Base-by-base conservation (phyloP, 2,329 filamentous ascomycete species). In the Pseudogymnoascus sp. region DNA sequence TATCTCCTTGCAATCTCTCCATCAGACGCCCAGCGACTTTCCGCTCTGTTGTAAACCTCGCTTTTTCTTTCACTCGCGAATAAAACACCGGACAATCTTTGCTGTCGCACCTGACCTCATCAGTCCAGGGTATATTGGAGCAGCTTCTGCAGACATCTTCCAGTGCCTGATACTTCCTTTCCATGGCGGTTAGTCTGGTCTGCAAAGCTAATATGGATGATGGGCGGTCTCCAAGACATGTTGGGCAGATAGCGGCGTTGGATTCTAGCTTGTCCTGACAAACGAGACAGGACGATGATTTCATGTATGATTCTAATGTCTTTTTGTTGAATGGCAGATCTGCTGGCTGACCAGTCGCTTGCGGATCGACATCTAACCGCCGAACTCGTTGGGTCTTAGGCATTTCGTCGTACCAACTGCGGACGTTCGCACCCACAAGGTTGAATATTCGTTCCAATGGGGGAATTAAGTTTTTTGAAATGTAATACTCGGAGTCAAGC, bases 401-500 rank as follows among this genome's bases (percentile, higher is more conserved):
- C 91, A 97, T 95, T 75, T 97, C 92, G 66, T 96, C 91, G 71
- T 92, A 97, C 94, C 94, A 99, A 64, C 85, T 83, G 16, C 90
- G 80, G 0, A 97, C 90, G 72, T 94, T 96, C 33, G 92, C 94
- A 6, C 94, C 94, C 2, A 97, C 90, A 2, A 99, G 86, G 70
- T 94, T 96, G 78, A 99, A 97, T 67, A 99, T 97, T 29, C 94
- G 87, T 74, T 97, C 93, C 0, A 99, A 81, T 0, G 94, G 94
- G 5, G 94, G 94, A 59, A 99, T 95, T 7, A 99, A 73, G 72
- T 97, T 97, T 78, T 97, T 97, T 16, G 83, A 85, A 70, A 99
- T 97, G 77, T 99, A 99, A 75, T 99, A 99, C 68, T 97, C 92
- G 0, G 92, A 88, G 71, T 99, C 94, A 16, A 99, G 82, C 68